These are phyloP conservation scores for Diddensiella caesifluorescens DNA, from an alignment of 805 yeast species.

Conservation along the genomic window DNA sequence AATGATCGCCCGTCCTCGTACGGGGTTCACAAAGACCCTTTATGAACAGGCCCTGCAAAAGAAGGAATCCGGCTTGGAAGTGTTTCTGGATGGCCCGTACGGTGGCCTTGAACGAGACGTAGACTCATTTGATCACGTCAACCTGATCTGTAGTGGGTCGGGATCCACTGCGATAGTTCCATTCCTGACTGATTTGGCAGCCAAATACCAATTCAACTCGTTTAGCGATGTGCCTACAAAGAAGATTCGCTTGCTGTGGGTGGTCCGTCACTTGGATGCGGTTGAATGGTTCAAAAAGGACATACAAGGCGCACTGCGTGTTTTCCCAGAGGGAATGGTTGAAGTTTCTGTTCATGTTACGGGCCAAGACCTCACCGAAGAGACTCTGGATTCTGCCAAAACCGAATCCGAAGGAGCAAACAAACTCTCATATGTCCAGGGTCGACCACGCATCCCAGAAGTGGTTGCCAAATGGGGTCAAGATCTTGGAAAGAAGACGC, in stretches of 20 bases:
- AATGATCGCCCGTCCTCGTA: conserved; percentile 34
- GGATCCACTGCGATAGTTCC: conserved; percentile 37
- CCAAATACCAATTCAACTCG: not conserved
- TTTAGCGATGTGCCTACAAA: not conserved
- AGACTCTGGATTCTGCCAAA: not conserved
- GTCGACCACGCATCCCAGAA: conserved; percentile 9
- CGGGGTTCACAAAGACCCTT: conserved; percentile 16
- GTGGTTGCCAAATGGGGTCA: conserved; percentile 10
- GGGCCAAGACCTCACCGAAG: not conserved
- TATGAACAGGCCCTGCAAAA: conserved; percentile 12
- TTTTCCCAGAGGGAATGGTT: conserved; percentile 2
- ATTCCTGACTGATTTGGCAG: conserved; percentile 9
- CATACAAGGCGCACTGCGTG: conserved; percentile 6
- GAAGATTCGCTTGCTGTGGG: conserved; percentile 16
- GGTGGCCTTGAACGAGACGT: conserved; percentile 42
- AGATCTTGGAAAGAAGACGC: conserved; percentile 12
- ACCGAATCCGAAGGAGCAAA: not conserved
- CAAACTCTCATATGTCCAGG: conserved; percentile 1
- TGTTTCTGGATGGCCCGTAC: conserved; percentile 42
- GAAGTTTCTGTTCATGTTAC: conserved; percentile 9
- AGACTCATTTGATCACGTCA: conserved; percentile 37
- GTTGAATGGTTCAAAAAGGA: conserved; percentile 15
- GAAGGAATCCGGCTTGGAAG: conserved; percentile 25
- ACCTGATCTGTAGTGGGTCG: conserved; percentile 41
- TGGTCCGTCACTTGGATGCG: conserved; percentile 7